Percentiles rank a stretch among this genome's conserved stretches.
Evolutionary conservation across 1,284 basidiomycete genomes (phyloP).

Genomic region (Ceratobasidium sp.): DNA sequence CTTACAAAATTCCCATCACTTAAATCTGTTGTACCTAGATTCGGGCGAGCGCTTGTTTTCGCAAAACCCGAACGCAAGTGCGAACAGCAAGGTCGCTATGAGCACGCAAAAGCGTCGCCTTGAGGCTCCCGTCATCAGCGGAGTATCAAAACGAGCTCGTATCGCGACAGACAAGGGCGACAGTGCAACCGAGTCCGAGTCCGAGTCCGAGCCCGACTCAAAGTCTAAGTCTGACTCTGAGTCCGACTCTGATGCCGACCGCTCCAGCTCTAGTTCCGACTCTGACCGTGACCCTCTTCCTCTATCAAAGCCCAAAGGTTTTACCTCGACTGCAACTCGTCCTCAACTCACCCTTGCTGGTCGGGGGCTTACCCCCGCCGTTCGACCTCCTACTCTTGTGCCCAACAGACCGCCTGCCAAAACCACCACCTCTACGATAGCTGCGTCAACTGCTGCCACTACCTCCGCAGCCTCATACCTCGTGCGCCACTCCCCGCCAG

Average conservation of each 20-base stretch:
- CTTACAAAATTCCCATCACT: background rate
- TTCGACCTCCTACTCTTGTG: background rate
- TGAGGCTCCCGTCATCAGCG: background rate
- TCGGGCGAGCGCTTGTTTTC: background rate
- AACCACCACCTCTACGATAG: background rate
- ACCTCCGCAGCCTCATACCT: background rate
- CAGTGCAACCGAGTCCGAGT: constrained; percentile 2
- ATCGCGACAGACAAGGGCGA: background rate
- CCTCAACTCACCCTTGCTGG: background rate
- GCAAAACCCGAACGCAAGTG: background rate
- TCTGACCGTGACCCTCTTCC: background rate
- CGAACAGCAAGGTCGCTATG: background rate
- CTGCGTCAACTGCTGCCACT: background rate
- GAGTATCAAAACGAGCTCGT: background rate
- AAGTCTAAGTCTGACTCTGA: background rate
- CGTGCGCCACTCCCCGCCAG: background rate
- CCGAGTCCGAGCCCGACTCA: background rate
- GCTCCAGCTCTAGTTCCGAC: background rate
- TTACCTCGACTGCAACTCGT: background rate
- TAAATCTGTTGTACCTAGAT: background rate
- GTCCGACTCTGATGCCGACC: no score
- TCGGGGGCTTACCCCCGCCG: background rate
- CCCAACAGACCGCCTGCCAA: background rate
- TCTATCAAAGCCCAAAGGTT: background rate
- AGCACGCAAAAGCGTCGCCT: background rate